Evolutionary conservation across 1,284 basidiomycete species (phyloP).

Genomic region (Meira miltonrushii): DNA sequence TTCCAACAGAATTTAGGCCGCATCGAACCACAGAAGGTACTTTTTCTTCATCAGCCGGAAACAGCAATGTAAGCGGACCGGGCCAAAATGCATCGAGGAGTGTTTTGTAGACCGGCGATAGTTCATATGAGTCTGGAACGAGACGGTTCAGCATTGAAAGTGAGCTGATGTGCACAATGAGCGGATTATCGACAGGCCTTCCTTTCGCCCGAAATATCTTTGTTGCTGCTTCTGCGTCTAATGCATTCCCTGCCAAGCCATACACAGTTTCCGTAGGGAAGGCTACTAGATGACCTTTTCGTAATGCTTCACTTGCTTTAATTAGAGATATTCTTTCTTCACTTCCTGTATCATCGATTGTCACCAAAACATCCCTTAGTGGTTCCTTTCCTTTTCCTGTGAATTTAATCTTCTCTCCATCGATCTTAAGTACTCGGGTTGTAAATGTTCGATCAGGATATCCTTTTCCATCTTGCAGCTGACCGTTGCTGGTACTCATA

Average conservation of each 20-base stretch:
- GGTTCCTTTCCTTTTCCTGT: constrained; percentile 4
- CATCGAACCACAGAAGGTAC: constrained; percentile 60
- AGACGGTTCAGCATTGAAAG: constrained; percentile 67
- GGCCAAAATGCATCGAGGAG: constrained; percentile 84
- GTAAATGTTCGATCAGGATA: constrained; percentile 8
- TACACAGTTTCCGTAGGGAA: constrained; percentile 99
- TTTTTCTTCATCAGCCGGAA: constrained; percentile 59
- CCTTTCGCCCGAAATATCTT: constrained; percentile 91
- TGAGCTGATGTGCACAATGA: constrained; percentile 94
- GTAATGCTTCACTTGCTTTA: constrained; percentile 7
- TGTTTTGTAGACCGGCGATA: constrained; percentile 19
- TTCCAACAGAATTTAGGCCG: constrained; percentile 73
- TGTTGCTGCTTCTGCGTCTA: constrained; percentile 57
- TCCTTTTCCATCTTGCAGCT: background rate
- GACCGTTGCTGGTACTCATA: too few species aligned
- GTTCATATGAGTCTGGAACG: constrained; percentile 49
- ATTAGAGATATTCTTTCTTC: background rate
- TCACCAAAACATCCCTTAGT: background rate
- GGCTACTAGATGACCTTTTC: constrained; percentile 60
- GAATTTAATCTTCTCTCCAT: background rate
- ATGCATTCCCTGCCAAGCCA: constrained; percentile 82
- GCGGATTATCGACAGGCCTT: constrained; percentile 88
- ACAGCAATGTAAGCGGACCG: constrained; percentile 84
- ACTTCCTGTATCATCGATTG: background rate
- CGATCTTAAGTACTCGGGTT: background rate